Base-by-base conservation (phyloP, 2,329 filamentous ascomycete genomes). In the Anisogramma anomala region DNA sequence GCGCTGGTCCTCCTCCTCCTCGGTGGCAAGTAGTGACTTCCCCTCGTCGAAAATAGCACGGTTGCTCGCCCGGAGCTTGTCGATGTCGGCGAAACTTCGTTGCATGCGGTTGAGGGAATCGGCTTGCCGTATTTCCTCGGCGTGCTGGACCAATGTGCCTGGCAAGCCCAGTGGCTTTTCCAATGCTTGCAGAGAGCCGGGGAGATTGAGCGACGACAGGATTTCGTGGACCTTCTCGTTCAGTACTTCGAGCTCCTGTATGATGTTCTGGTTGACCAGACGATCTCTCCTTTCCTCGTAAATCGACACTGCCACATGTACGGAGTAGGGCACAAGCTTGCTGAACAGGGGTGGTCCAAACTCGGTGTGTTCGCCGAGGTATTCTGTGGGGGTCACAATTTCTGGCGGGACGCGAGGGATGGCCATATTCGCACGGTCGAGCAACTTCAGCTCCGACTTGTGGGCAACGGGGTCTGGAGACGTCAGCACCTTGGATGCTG, bases 101-200 rank as follows among this genome's bases (percentile, higher is more conserved):
- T 84, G 76, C 0, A 96, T 64, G 20, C 84, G 71, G 42, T 82
- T 78, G 23, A 94, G 67, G 0, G 86, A 89, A 54, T 94, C 87
- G 42, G 88, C 84, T 57, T 96, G 89, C 15, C 88, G 74, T 36
- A 98, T 82, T 55, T 96, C 91, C 56, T 96, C 89, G 0, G 89
- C 89, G 52, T 95, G 91, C 17, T 91, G 84, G 3, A 87, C 74
- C 2, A 98, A 64, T 13, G 78, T 84, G 0, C 86, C 84, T 0
- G 91, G 91, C 3, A 98, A 62, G 0, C 91, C 91, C 0, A 98
- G 69, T 0, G 91, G 91, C 57, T 95, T 96, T 57, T 98, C 91
- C 1, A 96, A 69, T 0, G 91, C 91, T 58, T 98, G 91, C 3
- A 98, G 64, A 1, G 89, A 94, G 0, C 91, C 91, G 0, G 91